phyloP scores from a whole-genome alignment of 2,329 filamentous ascomycete genomes.

The Penicillium italicum region DNA sequence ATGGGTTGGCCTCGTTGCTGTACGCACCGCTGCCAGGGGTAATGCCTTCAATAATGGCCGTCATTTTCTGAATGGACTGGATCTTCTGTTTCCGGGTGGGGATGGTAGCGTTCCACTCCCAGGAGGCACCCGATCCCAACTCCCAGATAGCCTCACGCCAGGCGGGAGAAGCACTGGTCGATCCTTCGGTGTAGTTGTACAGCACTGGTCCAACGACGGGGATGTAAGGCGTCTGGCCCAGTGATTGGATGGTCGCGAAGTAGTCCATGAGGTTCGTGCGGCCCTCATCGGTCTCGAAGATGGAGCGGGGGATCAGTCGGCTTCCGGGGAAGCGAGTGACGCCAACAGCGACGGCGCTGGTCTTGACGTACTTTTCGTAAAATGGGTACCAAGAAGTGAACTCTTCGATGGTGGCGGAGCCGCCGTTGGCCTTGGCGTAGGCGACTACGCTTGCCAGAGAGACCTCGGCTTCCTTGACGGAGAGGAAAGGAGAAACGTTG shows the following conservation, averaged over 20 bases:
- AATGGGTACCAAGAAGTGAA: conserved; percentile 20
- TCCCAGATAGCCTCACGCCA: conserved; percentile 21
- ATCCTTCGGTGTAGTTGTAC: conserved; percentile 18
- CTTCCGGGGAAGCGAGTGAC: conserved; percentile 18
- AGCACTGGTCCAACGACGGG: conserved; percentile 16
- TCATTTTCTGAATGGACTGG: conserved; percentile 7
- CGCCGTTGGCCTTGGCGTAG: conserved; percentile 13
- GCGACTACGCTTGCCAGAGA: conserved; percentile 7
- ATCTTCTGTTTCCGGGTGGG: conserved; percentile 6
- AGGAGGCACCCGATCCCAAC: conserved; percentile 11
- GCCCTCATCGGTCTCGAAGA: conserved; percentile 15
- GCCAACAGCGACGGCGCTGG: conserved; percentile 16
- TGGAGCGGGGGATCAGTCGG: conserved; percentile 18
- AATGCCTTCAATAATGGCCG: conserved; percentile 6
- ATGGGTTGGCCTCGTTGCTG: conserved; percentile 20
- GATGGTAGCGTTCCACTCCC: conserved; percentile 19
- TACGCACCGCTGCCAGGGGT: conserved; percentile 19
- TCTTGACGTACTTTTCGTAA: conserved; percentile 17
- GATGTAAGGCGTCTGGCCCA: conserved; percentile 13
- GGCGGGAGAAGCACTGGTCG: conserved; percentile 17
- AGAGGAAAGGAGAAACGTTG: conserved; percentile 15
- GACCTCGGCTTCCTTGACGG: conserved; percentile 10
- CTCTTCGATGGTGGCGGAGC: conserved; percentile 14
- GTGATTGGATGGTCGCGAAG: not conserved
- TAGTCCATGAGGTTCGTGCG: not conserved